Evolutionary conservation across 306 rosid genomes (phyloP).

Genomic region (Prunus mongolica): DNA sequence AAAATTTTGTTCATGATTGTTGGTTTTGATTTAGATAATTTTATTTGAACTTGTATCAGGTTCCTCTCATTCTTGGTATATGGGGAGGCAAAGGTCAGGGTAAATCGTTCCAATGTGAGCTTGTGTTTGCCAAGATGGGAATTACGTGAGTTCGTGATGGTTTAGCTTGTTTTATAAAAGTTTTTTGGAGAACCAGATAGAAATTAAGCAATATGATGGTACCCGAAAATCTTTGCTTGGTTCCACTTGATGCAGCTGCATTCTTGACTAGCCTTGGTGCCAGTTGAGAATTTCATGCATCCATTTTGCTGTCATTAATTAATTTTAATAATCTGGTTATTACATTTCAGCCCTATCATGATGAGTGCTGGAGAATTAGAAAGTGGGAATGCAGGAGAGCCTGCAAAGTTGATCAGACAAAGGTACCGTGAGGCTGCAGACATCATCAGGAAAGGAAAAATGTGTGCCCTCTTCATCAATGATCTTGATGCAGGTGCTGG

Average conservation of each 20-base stretch:
- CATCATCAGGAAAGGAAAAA: constrained; percentile 51
- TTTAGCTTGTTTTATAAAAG: neutral
- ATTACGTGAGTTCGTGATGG: constrained; percentile 29
- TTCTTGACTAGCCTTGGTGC: too few species aligned
- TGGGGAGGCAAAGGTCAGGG: constrained; percentile 59
- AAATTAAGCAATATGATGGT: too few species aligned
- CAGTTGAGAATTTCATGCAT: neutral
- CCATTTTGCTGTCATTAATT: neutral
- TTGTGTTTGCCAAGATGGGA: constrained; percentile 52
- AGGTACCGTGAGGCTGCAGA: constrained; percentile 44
- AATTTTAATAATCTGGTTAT: neutral
- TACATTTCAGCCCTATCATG: constrained; percentile 42
- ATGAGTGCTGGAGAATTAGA: constrained; percentile 55
- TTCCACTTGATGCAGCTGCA: too few species aligned
- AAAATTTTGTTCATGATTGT: neutral
- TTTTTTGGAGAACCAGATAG: neutral
- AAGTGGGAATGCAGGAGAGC: constrained; percentile 55
- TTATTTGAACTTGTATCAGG: constrained; percentile 9
- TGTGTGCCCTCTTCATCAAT: constrained; percentile 55
- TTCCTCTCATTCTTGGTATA: constrained; percentile 45
- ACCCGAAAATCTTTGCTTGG: too few species aligned
- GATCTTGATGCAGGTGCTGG: constrained; percentile 67
- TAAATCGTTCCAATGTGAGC: constrained; percentile 56
- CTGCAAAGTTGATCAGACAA: constrained; percentile 45
- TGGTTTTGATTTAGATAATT: constrained; percentile 5